Evolutionary conservation across 2,329 filamentous ascomycete genomes (phyloP).

Genomic region (Ilyonectria robusta): DNA sequence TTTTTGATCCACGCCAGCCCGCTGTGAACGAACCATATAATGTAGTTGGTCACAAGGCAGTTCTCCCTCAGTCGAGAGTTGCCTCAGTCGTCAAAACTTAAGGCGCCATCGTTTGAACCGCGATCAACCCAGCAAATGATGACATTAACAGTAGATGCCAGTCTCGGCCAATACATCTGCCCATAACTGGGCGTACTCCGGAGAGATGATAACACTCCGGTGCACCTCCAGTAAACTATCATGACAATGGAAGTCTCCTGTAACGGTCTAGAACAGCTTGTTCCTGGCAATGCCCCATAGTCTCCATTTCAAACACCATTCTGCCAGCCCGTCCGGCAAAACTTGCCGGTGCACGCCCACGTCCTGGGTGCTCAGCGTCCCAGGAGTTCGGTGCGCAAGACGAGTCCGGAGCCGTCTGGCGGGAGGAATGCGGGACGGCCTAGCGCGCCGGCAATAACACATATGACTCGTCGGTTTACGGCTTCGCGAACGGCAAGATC

Average conservation of each 20-base stretch:
- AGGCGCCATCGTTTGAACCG: no score
- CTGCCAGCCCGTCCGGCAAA: neutral
- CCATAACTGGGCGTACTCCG: neutral
- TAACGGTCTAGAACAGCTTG: neutral
- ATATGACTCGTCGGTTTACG: neutral
- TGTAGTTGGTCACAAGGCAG: no score
- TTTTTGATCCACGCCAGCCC: neutral
- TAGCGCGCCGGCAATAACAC: neutral
- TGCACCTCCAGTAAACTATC: neutral
- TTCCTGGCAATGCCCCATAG: neutral
- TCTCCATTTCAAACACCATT: neutral
- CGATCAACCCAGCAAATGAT: no score
- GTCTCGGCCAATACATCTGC: neutral
- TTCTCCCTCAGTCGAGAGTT: no score
- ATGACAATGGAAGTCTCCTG: neutral
- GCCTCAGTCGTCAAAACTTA: no score
- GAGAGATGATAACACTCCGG: neutral
- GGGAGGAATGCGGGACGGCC: slow-evolving; percentile 21
- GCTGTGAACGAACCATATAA: neutral
- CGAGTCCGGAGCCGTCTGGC: neutral
- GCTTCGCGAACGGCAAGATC: neutral
- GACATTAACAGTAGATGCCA: no score
- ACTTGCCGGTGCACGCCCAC: neutral
- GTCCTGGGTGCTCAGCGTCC: neutral
- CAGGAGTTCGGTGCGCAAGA: neutral